These are phyloP conservation scores for Aspergillus kassunensis DNA, from an alignment of 495 filamentous ascomycete species.

Conservation along the genomic window DNA sequence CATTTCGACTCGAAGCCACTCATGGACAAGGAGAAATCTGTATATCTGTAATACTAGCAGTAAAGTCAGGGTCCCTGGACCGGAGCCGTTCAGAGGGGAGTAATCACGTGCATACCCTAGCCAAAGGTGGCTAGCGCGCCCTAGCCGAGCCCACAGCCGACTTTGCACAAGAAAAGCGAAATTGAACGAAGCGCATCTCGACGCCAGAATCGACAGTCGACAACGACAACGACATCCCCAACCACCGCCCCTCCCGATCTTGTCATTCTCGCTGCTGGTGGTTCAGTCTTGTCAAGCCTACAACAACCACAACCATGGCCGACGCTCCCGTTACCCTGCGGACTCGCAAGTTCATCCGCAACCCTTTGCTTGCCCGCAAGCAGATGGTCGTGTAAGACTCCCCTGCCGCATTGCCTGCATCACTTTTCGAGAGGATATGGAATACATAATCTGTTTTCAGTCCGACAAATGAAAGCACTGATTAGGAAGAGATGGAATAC, in stretches of 20 bases:
- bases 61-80: too few relatives aligned
- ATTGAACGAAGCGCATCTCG: slow-evolving; percentile 32
- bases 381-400: slow-evolving; percentile 99
- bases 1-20: too few relatives aligned
- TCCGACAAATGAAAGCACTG: not conserved
- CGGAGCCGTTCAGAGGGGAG: not conserved
- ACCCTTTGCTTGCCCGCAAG: slow-evolving; percentile 95
- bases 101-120: slow-evolving; percentile 7
- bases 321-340: slow-evolving; percentile 91
- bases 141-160: slow-evolving; percentile 47
- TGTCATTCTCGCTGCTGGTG: slow-evolving; percentile 17
- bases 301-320: slow-evolving; percentile 68
- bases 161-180: slow-evolving; percentile 24
- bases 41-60: too few relatives aligned
- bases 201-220: slow-evolving; percentile 22
- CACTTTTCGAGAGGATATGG: not conserved
- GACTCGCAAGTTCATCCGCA: slow-evolving; percentile 99
- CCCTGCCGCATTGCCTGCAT: too few relatives aligned
- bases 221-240: slow-evolving; percentile 26
- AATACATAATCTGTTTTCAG: not conserved
- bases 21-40: not conserved
- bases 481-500: slow-evolving; percentile 12
- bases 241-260: slow-evolving; percentile 16
- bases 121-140: slow-evolving; percentile 27
- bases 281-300: slow-evolving; percentile 28